These are phyloP conservation scores for Entomortierella lignicola DNA, from an alignment of 192 early-diverging fungal species.

Conservation along the genomic window DNA sequence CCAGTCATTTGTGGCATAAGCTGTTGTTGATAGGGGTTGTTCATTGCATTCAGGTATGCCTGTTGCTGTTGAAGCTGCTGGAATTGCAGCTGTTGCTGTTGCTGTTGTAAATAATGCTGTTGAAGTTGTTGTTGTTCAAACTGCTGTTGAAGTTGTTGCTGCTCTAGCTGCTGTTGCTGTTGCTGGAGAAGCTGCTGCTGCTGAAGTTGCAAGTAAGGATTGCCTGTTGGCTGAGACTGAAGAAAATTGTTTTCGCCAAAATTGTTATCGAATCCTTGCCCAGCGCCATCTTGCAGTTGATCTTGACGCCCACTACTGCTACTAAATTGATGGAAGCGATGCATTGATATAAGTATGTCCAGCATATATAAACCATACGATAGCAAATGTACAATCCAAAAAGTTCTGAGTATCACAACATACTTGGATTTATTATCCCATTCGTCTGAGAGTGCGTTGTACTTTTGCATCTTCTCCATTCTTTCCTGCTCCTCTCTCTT, in stretches of 20 bases:
- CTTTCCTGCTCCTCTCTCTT: constrained; percentile 57
- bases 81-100: constrained; percentile 35
- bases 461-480: constrained; percentile 38
- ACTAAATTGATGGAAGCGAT: not conserved
- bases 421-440: constrained; percentile 49
- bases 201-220: constrained; percentile 44
- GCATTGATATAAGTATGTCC: not conserved
- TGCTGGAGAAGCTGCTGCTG: constrained; percentile 56
- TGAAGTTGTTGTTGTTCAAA: constrained; percentile 42
- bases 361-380: no score
- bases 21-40: constrained; percentile 50
- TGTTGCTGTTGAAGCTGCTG: constrained; percentile 52
- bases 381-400: no score
- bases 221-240: constrained; percentile 43
- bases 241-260: constrained; percentile 15
- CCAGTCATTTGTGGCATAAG: constrained; percentile 49
- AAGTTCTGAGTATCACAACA: not conserved
- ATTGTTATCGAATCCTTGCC: constrained; percentile 5
- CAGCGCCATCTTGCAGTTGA: not conserved
- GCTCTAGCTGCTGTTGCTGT: constrained; percentile 24
- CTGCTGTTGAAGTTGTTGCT: constrained; percentile 38
- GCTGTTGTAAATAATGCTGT: constrained; percentile 32
- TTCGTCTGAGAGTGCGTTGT: constrained; percentile 47
- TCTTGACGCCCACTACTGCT: not conserved
- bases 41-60: constrained; percentile 38